These are phyloP conservation scores for Takashimella koratensis DNA, from an alignment of 1,284 basidiomycete genomes.

Conservation along the genomic window DNA sequence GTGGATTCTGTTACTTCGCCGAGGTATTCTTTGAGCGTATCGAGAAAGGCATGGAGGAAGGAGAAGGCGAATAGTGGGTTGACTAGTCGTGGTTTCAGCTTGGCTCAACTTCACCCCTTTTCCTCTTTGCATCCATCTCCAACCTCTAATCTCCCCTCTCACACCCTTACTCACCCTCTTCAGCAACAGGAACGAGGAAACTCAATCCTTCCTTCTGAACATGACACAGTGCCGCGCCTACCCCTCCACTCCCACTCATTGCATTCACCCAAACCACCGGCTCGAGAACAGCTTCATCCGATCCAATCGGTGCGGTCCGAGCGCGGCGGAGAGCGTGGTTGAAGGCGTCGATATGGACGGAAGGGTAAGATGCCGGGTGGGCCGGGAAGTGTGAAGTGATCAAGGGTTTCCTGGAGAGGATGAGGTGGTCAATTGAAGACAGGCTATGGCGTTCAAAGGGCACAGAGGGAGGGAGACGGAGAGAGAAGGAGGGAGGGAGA, in stretches of 20 bases:
- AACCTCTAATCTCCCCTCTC: background rate
- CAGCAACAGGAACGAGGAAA: constrained; percentile 74
- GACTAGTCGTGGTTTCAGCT: constrained; percentile 52
- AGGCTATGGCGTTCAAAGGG: background rate
- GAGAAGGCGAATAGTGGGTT: constrained; percentile 87
- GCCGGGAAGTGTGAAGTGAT: constrained; percentile 87
- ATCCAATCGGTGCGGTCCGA: constrained; percentile 21
- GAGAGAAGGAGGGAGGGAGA: background rate
- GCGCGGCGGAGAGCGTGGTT: constrained; percentile 66
- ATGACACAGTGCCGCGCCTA: constrained; percentile 56
- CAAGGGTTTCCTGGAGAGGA: constrained; percentile 65
- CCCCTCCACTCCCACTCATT: constrained; percentile 16
- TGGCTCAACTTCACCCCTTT: background rate
- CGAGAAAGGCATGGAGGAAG: constrained; percentile 78
- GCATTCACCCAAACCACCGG: constrained; percentile 46
- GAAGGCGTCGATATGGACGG: constrained; percentile 80
- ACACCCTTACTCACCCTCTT: constrained; percentile 37
- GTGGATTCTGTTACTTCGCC: constrained; percentile 66
- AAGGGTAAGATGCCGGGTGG: constrained; percentile 69
- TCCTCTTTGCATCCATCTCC: background rate
- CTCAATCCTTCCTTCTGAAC: constrained; percentile 67
- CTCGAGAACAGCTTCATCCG: constrained; percentile 18
- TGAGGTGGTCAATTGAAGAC: background rate
- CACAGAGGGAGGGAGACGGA: no score
- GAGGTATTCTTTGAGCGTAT: constrained; percentile 83